Evolutionary conservation across 257 asterid species (phyloP), one percentile per base, ranked within the genome.

Genomic region (Ajuga chamaepitys): DNA sequence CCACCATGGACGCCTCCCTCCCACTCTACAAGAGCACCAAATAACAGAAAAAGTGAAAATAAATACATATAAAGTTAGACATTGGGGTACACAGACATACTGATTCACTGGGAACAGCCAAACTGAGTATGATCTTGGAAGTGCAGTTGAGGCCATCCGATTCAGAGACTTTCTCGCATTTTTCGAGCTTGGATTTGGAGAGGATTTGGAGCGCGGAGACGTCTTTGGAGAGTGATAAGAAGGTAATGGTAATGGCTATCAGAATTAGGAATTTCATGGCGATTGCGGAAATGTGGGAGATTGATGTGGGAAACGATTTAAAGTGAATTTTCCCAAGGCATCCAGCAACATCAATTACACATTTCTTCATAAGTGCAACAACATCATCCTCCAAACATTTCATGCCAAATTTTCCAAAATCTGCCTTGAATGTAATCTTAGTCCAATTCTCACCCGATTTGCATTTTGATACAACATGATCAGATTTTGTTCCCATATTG

Each of bases 31-130:
- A 24, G 7, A 38, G 44, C 37, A 24, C 65, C 45, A 40, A 3
- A 13, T 21, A 24, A 22, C 35, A 37, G 20, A 35, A 30, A 21
- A 26, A 28, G 30, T 3, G 10, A 37, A 35, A 67, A n/a, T n/a
- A 10, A 24, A 44, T 13, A 7, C n/a, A 48, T 9, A 22, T 45
- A 34, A 10, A 9, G 6, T 7, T n/a, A n/a, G n/a, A 17, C 47
- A 7, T 5, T 3, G 1, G 7, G n/a, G 2, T 51, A 2, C 10
- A 32, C 20, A 54, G 5, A 55, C 77, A 18, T 79, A 86, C 96
- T 22, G 97, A 81, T 81, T 85, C 98, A 22, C 91, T 85, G 7
- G 99, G 99, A 41, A 94, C 91, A n/a, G 97, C 92, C 75, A 94
- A 72, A 74, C 90, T 74, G 58, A 94, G 79, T 37, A 94, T 58